Percentiles rank a stretch among this genome's conserved stretches.
These are phyloP conservation scores for Hericium coralloides DNA, from an alignment of 768 basidiomycete species.

Conservation along the genomic window DNA sequence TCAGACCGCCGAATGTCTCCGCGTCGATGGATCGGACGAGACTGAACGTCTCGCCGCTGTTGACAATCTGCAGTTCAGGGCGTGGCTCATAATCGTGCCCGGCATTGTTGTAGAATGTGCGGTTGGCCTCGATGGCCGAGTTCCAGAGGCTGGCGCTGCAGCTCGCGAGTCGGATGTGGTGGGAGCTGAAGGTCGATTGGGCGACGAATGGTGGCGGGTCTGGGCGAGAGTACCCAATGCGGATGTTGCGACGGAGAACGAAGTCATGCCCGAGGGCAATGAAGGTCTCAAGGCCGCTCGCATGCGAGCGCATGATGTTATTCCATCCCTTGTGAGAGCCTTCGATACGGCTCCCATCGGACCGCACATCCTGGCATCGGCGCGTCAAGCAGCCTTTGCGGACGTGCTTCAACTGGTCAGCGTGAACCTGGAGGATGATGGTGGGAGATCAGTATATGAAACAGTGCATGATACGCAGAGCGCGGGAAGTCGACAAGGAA, in stretches of 20 bases:
- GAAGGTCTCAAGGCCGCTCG: conserved; percentile 18
- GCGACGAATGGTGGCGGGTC: conserved; percentile 2
- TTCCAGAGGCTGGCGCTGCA: conserved; percentile 13
- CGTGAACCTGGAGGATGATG: too few relatives aligned
- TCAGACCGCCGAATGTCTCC: neutral
- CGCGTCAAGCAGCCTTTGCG: conserved; percentile 20
- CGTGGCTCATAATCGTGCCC: neutral
- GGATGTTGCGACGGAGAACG: conserved; percentile 16
- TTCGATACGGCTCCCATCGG: conserved; percentile 22
- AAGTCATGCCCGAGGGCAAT: conserved; percentile 14
- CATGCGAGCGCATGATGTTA: conserved; percentile 10
- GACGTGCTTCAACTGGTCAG: conserved; percentile 19
- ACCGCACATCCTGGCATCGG: conserved; percentile 12
- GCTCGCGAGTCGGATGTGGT: conserved; percentile 18
- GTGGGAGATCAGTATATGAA: too few relatives aligned
- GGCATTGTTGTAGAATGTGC: neutral
- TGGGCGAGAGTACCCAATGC: conserved; percentile 1
- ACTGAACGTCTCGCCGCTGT: conserved; percentile 12
- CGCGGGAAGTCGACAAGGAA: too few relatives aligned
- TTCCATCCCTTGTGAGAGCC: conserved; percentile 24
- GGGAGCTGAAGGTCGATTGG: conserved; percentile 14
- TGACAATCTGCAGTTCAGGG: neutral
- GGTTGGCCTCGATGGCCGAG: neutral
- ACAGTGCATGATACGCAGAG: too few relatives aligned
- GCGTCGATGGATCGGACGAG: neutral